phyloP scores from a whole-genome alignment of 768 basidiomycete genomes.

The Lentinula aciculospora region DNA sequence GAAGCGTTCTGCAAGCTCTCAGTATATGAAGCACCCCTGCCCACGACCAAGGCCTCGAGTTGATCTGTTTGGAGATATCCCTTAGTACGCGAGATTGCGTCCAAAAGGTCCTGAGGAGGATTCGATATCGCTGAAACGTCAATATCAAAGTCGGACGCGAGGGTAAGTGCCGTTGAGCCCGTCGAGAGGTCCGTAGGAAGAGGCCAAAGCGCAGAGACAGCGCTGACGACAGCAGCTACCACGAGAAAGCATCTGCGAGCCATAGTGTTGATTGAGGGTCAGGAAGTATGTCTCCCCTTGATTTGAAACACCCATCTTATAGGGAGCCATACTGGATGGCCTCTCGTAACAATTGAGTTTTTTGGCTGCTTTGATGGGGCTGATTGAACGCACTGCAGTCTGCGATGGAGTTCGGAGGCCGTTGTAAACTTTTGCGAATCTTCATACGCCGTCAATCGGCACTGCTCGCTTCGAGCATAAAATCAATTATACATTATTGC shows the following conservation, averaged over 20 bases:
- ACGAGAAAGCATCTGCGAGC: background rate
- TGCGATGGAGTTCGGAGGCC: too few relatives aligned
- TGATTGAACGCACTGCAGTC: too few relatives aligned
- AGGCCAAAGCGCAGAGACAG: slow-evolving; percentile 23
- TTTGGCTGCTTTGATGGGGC: too few relatives aligned
- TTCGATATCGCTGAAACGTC: slow-evolving; percentile 16
- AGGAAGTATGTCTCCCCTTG: background rate
- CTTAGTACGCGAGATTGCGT: slow-evolving; percentile 29
- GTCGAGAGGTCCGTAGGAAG: slow-evolving; percentile 16
- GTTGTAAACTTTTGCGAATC: too few relatives aligned
- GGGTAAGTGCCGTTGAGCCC: slow-evolving; percentile 14
- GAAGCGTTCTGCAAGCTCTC: slow-evolving; percentile 19
- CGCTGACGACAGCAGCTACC: slow-evolving; percentile 2
- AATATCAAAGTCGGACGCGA: slow-evolving; percentile 27
- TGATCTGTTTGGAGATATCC: slow-evolving; percentile 27
- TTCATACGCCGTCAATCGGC: too few relatives aligned
- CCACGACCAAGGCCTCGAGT: slow-evolving; percentile 33
- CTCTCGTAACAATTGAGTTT: too few relatives aligned
- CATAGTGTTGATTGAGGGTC: background rate
- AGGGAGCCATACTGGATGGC: background rate
- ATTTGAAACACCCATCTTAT: background rate
- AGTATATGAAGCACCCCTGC: slow-evolving; percentile 30
- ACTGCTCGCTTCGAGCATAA: too few relatives aligned
- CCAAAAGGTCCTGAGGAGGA: slow-evolving; percentile 30
- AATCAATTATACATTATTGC: too few relatives aligned